Evolutionary conservation across 495 filamentous ascomycete genomes (phyloP).

Genomic region (Hyphodiscus hymeniophilus): DNA sequence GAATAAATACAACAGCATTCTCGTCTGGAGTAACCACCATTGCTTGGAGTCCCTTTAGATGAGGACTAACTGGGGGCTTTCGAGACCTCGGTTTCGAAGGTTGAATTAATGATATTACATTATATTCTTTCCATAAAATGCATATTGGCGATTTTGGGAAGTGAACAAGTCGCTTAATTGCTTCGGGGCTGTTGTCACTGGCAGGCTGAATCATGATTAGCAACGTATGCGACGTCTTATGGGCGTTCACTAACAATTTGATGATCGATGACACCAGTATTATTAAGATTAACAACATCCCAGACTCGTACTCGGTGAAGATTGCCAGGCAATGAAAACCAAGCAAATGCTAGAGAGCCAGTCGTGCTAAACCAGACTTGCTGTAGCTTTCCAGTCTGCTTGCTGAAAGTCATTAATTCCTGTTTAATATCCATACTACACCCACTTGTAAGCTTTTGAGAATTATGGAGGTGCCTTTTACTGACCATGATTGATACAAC

Average conservation of each 20-base stretch:
- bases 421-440: no score
- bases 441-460: no score
- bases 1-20: not conserved
- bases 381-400: not conserved
- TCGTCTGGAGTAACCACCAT: not conserved
- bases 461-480: no score
- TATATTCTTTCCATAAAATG: not conserved
- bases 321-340: not conserved
- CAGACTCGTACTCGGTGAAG: not conserved
- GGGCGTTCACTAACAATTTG: not conserved
- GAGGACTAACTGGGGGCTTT: not conserved
- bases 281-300: not conserved
- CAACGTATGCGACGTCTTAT: no score
- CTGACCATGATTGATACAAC: no score
- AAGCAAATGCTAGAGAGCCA: not conserved
- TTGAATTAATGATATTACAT: not conserved
- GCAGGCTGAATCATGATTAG: not conserved
- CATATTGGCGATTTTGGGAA: not conserved
- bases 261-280: not conserved
- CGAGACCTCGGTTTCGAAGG: not conserved
- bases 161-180: not conserved
- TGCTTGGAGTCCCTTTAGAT: not conserved
- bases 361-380: slow-evolving; percentile 2
- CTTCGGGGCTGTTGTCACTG: not conserved
- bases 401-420: no score